Conservation (phyloP, 2,329 filamentous ascomycete genomes). For the Ascochyta clinopodiicola region DNA sequence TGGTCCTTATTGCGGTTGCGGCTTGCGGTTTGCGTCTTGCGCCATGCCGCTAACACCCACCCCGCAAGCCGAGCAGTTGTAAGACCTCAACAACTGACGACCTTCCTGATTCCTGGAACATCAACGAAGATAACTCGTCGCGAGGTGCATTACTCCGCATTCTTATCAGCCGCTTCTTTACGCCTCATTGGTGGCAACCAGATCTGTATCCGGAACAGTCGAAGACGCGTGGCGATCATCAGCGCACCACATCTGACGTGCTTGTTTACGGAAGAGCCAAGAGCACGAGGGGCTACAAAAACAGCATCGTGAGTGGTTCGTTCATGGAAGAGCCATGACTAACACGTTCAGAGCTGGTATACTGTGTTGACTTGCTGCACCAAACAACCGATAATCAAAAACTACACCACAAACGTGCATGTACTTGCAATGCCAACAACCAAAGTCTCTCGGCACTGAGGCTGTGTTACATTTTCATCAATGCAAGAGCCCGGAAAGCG, state of each 20-base stretch:
- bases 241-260: conserved; percentile 2
- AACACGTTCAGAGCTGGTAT: conserved; percentile 4
- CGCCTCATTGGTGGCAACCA: conserved; percentile 18
- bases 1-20: not conserved
- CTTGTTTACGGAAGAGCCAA: conserved; percentile 13
- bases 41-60: not conserved
- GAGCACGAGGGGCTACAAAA: not conserved
- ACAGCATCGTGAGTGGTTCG: conserved; percentile 4
- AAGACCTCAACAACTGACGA: conserved; percentile 16
- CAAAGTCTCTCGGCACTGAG: conserved; percentile 40
- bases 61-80: conserved; percentile 12
- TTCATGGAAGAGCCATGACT: not conserved
- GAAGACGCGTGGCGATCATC: conserved; percentile 12
- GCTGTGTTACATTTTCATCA: conserved; percentile 26
- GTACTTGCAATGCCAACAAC: conserved; percentile 26
- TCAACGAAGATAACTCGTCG: not conserved
- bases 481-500: conserved; percentile 27
- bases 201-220: conserved; percentile 4
- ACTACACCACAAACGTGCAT: conserved; percentile 5
- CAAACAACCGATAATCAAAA: conserved; percentile 1
- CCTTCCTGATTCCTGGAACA: conserved; percentile 12
- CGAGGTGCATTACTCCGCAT: conserved; percentile 18
- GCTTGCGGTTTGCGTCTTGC: not conserved
- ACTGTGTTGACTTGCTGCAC: not conserved
- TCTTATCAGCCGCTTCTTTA: conserved; percentile 13